Evolutionary conservation across 805 yeast species (phyloP), one percentile per base, ranked within the genome.

Genomic region (Jamesozyma hellenica): DNA sequence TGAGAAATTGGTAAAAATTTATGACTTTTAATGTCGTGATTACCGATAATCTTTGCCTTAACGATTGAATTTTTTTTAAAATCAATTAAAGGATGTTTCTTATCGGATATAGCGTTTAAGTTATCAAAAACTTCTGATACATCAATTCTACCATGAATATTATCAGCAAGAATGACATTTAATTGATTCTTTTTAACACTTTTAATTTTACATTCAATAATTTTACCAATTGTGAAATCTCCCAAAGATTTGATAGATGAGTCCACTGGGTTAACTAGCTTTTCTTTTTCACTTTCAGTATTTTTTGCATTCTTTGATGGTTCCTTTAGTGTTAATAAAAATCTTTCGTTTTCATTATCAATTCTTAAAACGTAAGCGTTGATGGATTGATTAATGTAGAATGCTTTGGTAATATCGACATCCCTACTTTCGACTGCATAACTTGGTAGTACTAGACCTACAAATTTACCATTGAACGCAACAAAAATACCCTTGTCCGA

Each of bases 401-500:
- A 88, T 19, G 67, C 65, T 29, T 70, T 66, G 17, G 67, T 62
- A 36, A 82, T 66, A 47, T 77, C 80, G 10, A 70, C 75, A 29
- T 63, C 65, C 32, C 66, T 70, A 36, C 70, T 68, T 27, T 72
- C 73, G 4, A 77, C 67, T 17, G 82, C 82, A 50, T 79, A 77
- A 53, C 79, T 77, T 41, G 88, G 82, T 44, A 84, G 71, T 4
- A 86, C 82, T 47, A 90, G 70, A 38, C 96, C 97, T 26, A 85
- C 83, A 46, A 90, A 72, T 39, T 72, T 74, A 46, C 82, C 81
- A 41, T 79, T 85, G 61, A 90, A 90, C 0, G 80, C 74, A 42
- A 90, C 82, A 56, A 90, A 90, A 11, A 86, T 67, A 47, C 97
- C 97, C 55, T 71, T 71, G 34, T 70, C 71, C n/a, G 94, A 83